Conservation (phyloP, 2,329 filamentous ascomycete species). For the Cladophialophora carrionii region DNA sequence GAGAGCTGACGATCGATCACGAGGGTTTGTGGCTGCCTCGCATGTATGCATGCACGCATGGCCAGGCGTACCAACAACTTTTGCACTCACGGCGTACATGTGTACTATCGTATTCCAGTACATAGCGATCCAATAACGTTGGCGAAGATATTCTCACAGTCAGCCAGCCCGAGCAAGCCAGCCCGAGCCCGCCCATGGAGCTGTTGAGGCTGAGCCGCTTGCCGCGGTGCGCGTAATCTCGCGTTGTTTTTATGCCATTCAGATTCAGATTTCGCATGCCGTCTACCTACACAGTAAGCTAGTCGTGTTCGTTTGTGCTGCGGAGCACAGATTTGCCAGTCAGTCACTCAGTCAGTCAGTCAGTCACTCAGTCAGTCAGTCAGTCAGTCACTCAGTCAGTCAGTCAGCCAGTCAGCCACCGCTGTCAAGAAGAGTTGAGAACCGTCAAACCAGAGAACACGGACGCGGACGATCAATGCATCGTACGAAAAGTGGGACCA, state of each 20-base stretch:
- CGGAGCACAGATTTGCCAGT: too few relatives aligned
- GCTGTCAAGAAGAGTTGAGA: neutral
- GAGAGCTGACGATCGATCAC: conserved; percentile 9
- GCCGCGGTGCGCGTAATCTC: neutral
- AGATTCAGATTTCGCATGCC: neutral
- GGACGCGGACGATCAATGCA: neutral
- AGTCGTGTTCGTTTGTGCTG: neutral
- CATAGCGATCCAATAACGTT: neutral
- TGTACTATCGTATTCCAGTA: neutral
- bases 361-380: too few relatives aligned
- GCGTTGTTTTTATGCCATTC: too few relatives aligned
- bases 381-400: too few relatives aligned
- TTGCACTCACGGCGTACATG: too few relatives aligned
- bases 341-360: too few relatives aligned
- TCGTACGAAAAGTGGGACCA: neutral
- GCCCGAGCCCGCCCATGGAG: neutral
- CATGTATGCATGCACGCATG: neutral
- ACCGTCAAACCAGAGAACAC: too few relatives aligned
- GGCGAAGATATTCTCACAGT: neutral
- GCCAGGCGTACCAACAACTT: neutral
- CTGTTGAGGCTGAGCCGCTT: neutral
- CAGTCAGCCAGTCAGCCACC: too few relatives aligned
- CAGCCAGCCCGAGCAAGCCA: too few relatives aligned
- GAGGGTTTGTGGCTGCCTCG: conserved; percentile 1
- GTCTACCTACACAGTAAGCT: too few relatives aligned